These are phyloP conservation scores for Aspergillus sojae DNA, from an alignment of 2,329 filamentous ascomycete species.

Conservation along the genomic window DNA sequence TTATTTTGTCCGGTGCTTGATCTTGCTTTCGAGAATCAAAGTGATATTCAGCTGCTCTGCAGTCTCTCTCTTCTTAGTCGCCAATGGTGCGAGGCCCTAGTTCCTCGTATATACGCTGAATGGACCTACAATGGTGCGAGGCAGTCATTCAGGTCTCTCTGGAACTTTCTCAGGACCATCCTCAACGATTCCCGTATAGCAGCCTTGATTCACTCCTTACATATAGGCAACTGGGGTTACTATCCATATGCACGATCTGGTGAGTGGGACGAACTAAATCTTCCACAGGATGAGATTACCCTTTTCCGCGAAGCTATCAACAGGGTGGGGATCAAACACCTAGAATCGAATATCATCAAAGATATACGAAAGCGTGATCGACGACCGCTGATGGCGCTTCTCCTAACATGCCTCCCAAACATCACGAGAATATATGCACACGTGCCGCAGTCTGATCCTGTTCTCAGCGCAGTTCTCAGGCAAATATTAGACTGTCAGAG, in stretches of 20 bases:
- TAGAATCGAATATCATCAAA: not conserved
- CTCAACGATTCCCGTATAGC: not conserved
- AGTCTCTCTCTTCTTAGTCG: not conserved
- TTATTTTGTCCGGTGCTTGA: not conserved
- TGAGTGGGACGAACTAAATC: not conserved
- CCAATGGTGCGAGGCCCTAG: not conserved
- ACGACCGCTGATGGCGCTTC: constrained; percentile 14
- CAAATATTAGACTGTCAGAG: constrained; percentile 1
- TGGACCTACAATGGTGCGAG: constrained; percentile 13
- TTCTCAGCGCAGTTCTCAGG: constrained; percentile 1
- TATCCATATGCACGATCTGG: not conserved
- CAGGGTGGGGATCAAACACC: not conserved
- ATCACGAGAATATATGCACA: constrained; percentile 9
- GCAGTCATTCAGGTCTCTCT: constrained; percentile 8
- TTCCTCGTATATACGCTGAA: not conserved
- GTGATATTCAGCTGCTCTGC: not conserved
- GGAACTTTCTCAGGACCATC: constrained; percentile 8
- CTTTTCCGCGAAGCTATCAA: constrained; percentile 3
- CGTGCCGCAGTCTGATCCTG: constrained; percentile 4
- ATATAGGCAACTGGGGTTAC: constrained; percentile 13
- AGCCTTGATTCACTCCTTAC: constrained; percentile 1
- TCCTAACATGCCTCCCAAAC: constrained; percentile 4
- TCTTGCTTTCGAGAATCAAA: not conserved
- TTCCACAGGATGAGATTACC: not conserved
- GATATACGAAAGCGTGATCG: constrained; percentile 10